phyloP scores from a whole-genome alignment of 2,329 filamentous ascomycete genomes.

The Botryotinia convoluta region DNA sequence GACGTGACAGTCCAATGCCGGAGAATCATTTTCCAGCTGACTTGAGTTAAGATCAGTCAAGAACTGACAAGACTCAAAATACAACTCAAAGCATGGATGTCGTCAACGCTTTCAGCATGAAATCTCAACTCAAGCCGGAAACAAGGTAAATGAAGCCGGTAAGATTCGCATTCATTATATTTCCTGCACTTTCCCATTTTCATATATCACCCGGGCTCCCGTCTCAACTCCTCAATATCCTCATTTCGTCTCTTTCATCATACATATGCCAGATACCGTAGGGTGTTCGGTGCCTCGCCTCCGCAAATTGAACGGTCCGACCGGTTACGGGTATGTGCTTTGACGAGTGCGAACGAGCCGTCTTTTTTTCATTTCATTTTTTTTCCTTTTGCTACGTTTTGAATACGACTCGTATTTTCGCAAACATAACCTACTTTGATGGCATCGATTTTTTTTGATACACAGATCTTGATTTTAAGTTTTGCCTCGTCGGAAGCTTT shows the following conservation, averaged over 20 bases:
- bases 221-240: not conserved
- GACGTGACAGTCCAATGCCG: not conserved
- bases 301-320: conserved; percentile 12
- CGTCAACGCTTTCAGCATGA: not conserved
- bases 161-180: not conserved
- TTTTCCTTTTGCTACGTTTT: not conserved
- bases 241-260: not conserved
- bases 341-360: conserved; percentile 1
- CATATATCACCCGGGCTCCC: conserved; percentile 1
- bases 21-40: not conserved
- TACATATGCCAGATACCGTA: conserved; percentile 11
- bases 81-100: not conserved
- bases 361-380: not conserved
- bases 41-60: not conserved
- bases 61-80: not conserved
- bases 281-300: conserved; percentile 6
- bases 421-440: not conserved
- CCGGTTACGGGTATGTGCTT: conserved; percentile 11
- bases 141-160: conserved; percentile 4
- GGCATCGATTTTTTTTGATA: not conserved
- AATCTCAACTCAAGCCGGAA: not conserved
- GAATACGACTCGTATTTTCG: conserved; percentile 5
- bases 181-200: conserved; percentile 3
- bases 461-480: conserved; percentile 4
- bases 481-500: conserved; percentile 2